Evolutionary conservation across 23 red algal species (phyloP).

Genomic region (Gracilariopsis chorda): DNA sequence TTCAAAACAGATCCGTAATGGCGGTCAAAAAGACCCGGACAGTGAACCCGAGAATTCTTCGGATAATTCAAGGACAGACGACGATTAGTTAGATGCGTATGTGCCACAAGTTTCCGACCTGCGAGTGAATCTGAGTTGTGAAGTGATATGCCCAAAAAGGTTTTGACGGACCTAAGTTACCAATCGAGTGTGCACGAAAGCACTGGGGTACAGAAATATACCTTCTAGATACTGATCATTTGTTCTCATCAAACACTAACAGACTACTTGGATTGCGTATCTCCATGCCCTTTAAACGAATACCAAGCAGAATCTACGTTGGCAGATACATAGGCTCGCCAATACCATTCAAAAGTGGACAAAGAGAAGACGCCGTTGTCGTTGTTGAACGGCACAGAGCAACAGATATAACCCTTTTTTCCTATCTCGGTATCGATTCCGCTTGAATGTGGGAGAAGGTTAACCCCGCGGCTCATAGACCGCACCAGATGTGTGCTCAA

Average conservation of each 20-base stretch:
- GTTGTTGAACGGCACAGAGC: conserved; percentile 45
- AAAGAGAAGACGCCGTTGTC: conserved; percentile 28
- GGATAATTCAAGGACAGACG: background rate
- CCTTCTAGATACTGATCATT: too few species aligned
- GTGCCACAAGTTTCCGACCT: too few species aligned
- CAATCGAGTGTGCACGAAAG: too few species aligned
- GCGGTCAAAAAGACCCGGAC: background rate
- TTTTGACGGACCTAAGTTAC: too few species aligned
- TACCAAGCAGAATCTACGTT: conserved; percentile 7
- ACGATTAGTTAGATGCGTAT: too few species aligned
- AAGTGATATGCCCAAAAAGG: too few species aligned
- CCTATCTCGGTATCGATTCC: conserved; percentile 34
- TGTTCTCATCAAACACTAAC: too few species aligned
- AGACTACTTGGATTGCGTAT: background rate
- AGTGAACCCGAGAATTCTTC: background rate
- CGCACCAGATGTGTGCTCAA: conserved; percentile 44
- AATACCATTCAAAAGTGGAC: conserved; percentile 17
- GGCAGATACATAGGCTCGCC: conserved; percentile 35
- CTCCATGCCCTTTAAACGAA: background rate
- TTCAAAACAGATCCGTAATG: background rate
- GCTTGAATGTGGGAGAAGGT: conserved; percentile 20
- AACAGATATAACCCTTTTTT: conserved; percentile 50
- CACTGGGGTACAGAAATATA: too few species aligned
- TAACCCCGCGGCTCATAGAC: conserved; percentile 38
- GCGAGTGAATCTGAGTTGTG: too few species aligned